Evolutionary conservation across 1,284 basidiomycete species (phyloP).

Genomic region (Ustilago xerochloae): DNA sequence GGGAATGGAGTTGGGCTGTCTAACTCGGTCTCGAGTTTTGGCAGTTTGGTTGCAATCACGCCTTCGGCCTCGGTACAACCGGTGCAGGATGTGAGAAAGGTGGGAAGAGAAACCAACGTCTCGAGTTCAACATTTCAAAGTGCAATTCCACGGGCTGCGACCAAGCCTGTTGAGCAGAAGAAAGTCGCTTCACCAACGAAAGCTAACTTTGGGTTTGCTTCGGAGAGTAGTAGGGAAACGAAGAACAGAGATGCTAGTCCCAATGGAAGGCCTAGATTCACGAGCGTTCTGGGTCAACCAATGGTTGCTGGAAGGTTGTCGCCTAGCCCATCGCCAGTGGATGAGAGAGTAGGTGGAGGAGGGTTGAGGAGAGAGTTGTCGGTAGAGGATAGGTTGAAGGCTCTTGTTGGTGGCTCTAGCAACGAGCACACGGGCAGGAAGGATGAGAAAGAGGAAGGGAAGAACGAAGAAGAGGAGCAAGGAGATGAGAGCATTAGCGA

Average conservation of each 20-base stretch:
- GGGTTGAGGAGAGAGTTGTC: conserved; percentile 25
- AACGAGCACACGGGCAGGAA: background rate
- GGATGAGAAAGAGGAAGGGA: background rate
- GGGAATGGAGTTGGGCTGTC: conserved; percentile 7
- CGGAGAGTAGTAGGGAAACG: conserved; percentile 18
- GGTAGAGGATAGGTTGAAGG: conserved; percentile 55
- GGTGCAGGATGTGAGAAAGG: conserved; percentile 4
- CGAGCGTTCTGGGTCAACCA: conserved; percentile 55
- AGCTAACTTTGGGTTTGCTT: conserved; percentile 38
- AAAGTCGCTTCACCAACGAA: conserved; percentile 36
- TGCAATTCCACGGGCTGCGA: conserved; percentile 22
- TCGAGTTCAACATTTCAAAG: conserved; percentile 48
- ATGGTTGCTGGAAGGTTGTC: conserved; percentile 38
- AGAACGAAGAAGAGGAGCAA: conserved; percentile 14
- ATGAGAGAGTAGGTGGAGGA: too few species aligned
- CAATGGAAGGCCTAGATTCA: conserved; percentile 53
- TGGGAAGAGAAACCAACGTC: conserved; percentile 30
- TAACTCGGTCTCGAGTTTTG: conserved; percentile 22
- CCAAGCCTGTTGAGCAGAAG: background rate
- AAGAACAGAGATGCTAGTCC: conserved; percentile 23
- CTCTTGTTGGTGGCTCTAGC: conserved; percentile 27
- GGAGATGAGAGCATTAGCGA: conserved; percentile 24
- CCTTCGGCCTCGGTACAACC: conserved; percentile 17
- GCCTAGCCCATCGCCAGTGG: conserved; percentile 14
- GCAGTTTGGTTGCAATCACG: conserved; percentile 29